Conservation (phyloP, 164 flowering plant species). For the Cinnamomum micranthum region DNA sequence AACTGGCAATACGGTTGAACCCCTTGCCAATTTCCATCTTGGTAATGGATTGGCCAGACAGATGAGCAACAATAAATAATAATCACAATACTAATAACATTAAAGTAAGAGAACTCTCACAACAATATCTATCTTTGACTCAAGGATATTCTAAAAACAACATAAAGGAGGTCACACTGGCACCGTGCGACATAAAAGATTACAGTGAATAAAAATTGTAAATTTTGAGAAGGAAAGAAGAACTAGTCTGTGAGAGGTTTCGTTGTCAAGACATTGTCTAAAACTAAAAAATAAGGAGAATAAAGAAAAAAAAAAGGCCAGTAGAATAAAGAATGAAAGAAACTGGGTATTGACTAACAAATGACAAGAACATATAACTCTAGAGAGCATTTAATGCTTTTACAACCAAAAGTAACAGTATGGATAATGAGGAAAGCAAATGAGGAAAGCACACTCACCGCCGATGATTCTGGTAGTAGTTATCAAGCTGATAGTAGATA, state of each 20-base stretch:
- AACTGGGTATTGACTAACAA: neutral
- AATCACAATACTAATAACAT: no score
- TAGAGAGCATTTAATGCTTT: neutral
- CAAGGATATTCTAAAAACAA: no score
- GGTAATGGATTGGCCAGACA: neutral
- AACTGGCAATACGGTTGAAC: neutral
- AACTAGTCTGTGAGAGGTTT: no score
- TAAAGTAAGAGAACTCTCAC: no score
- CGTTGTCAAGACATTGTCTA: no score
- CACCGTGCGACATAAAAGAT: no score
- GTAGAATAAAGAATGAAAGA: neutral
- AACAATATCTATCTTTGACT: no score
- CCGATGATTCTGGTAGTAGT: slow-evolving; percentile 80
- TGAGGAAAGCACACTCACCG: slow-evolving; percentile 37
- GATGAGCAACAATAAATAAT: no score
- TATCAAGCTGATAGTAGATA: slow-evolving; percentile 77
- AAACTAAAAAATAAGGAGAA: neutral
- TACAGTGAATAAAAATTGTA: no score
- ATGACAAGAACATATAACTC: neutral
- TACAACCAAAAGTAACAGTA: neutral
- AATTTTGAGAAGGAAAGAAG: no score
- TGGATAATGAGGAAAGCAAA: slow-evolving; percentile 4
- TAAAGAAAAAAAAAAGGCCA: neutral
- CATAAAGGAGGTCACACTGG: no score
- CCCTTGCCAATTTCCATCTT: neutral